Conservation (phyloP, 2,329 filamentous ascomycete species). For the Madurella mycetomatis region DNA sequence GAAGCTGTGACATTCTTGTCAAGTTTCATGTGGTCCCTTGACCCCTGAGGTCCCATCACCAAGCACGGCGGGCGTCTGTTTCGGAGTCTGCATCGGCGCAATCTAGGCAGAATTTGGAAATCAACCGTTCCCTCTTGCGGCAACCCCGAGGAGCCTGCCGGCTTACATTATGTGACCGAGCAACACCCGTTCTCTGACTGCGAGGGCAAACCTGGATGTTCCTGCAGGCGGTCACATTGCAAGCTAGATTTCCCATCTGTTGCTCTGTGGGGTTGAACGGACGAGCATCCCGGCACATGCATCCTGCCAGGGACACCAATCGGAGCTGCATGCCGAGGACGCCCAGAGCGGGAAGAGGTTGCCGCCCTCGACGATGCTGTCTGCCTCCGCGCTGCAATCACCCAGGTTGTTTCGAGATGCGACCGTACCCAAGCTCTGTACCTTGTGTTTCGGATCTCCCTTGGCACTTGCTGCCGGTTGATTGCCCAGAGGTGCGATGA, state of each 20-base stretch:
- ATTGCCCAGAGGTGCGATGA: neutral
- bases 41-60: constrained; percentile 13
- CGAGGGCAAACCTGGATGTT: too few species aligned
- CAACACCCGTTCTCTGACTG: too few species aligned
- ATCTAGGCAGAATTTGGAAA: constrained; percentile 16
- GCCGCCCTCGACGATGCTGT: neutral
- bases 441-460: constrained; percentile 6
- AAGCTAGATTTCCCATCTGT: neutral
- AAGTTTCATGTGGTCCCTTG: constrained; percentile 25
- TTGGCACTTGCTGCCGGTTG: constrained; percentile 10
- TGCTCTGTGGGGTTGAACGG: neutral
- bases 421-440: neutral
- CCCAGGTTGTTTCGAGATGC: neutral
- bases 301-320: constrained; percentile 18
- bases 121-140: constrained; percentile 15
- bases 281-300: constrained; percentile 10
- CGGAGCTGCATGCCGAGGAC: constrained; percentile 7
- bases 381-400: neutral
- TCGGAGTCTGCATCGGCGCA: constrained; percentile 18
- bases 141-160: constrained; percentile 5
- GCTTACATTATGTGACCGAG: too few species aligned
- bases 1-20: constrained; percentile 24
- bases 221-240: neutral
- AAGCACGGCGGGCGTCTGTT: constrained; percentile 21
- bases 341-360: neutral